phyloP scores from a whole-genome alignment of 2,329 filamentous ascomycete species.

The Ophiostoma montium region DNA sequence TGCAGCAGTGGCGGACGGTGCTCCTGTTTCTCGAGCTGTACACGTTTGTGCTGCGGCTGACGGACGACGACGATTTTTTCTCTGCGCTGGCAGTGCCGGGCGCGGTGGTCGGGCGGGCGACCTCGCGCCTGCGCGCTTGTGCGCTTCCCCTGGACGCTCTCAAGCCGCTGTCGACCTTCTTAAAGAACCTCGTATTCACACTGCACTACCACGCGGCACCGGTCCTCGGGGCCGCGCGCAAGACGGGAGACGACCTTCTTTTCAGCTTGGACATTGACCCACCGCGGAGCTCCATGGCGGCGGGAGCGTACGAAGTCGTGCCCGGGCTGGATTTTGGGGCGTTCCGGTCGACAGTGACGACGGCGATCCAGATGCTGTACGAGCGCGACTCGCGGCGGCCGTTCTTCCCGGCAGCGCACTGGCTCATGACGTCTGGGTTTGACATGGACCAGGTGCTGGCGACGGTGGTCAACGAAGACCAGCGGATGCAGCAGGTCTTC shows the following conservation, averaged over 20 bases:
- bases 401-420: slow-evolving; percentile 73
- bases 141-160: slow-evolving; percentile 60
- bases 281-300: not conserved
- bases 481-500: slow-evolving; percentile 55
- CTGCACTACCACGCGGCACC: slow-evolving; percentile 74
- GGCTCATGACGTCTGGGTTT: slow-evolving; percentile 82
- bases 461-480: slow-evolving; percentile 77
- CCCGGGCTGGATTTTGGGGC: slow-evolving; percentile 64
- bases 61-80: slow-evolving; percentile 94
- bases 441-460: slow-evolving; percentile 81
- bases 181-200: slow-evolving; percentile 83
- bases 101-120: slow-evolving; percentile 14
- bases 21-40: slow-evolving; percentile 90
- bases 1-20: slow-evolving; percentile 74
- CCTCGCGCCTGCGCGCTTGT: slow-evolving; percentile 41
- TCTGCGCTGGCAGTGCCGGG: slow-evolving; percentile 21
- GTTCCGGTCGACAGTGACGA: slow-evolving; percentile 66
- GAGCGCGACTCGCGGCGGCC: slow-evolving; percentile 80
- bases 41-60: slow-evolving; percentile 79
- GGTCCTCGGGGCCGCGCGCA: slow-evolving; percentile 20
- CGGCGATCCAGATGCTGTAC: slow-evolving; percentile 74
- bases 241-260: not conserved
- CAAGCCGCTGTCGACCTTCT: slow-evolving; percentile 59
- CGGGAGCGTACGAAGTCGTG: slow-evolving; percentile 28
- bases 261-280: not conserved